phyloP scores from a whole-genome alignment of 1,139 yeast species.

The Hanseniaspora uvarum region DNA sequence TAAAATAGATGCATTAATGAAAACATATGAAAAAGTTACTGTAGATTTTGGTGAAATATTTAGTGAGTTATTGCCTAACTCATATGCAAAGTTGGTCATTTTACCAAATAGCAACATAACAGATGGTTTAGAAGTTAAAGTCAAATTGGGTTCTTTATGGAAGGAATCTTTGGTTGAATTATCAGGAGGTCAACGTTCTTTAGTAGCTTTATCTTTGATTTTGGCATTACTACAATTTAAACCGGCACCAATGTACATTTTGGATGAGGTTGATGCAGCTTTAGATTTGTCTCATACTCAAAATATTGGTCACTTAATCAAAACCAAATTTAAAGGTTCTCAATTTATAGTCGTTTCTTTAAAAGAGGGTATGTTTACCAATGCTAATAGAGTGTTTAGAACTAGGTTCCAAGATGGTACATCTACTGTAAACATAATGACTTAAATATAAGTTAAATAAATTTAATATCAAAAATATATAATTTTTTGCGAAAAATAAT shows the following conservation, averaged over 20 bases:
- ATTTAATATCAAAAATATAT: too few species aligned
- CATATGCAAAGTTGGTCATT: constrained; percentile 82
- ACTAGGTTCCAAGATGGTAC: constrained; percentile 96
- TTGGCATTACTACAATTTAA: constrained; percentile 85
- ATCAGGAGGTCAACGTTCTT: constrained; percentile 94
- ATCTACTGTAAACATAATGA: constrained; percentile 64
- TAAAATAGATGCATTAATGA: constrained; percentile 69
- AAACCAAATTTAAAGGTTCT: constrained; percentile 86
- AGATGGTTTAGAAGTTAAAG: constrained; percentile 84
- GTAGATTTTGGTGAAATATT: constrained; percentile 88
- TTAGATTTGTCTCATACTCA: constrained; percentile 94
- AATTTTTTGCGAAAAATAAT: too few species aligned
- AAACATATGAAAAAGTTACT: constrained; percentile 79
- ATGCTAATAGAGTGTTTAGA: constrained; percentile 87
- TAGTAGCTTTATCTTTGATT: constrained; percentile 81
- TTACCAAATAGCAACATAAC: constrained; percentile 72
- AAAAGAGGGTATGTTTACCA: constrained; percentile 96
- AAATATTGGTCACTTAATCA: constrained; percentile 90
- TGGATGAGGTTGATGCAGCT: constrained; percentile 98
- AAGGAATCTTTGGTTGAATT: constrained; percentile 89
- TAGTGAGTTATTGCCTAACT: constrained; percentile 77
- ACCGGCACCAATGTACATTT: constrained; percentile 96
- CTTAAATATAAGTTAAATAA: background rate
- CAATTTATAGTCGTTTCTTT: constrained; percentile 93
- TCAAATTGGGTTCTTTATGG: constrained; percentile 86